Evolutionary conservation across 2,329 filamentous ascomycete species (phyloP), one percentile per base, ranked within the genome.

Genomic region (Coniella lustricola): DNA sequence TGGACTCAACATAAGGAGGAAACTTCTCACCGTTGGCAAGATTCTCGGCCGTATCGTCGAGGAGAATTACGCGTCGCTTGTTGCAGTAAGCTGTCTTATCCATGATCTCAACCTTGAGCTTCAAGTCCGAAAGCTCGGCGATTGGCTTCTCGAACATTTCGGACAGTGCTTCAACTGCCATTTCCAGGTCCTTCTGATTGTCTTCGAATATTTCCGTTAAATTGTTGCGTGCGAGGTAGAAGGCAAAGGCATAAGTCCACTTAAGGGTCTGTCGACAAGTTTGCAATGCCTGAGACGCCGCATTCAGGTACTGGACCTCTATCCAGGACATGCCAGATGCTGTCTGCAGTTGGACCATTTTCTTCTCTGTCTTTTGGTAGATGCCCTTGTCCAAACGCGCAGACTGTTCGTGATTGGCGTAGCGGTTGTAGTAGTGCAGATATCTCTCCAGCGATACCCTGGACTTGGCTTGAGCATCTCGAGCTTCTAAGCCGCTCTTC

Each of bases 91-190:
- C 81, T 3, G 91, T 98, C 76, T 96, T 97, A 67, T 98, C 91
- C 82, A 98, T 87, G 62, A 98, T 98, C 56, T 96, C 91, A 7
- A 95, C 89, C 71, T 96, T 97, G 51, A 96, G 74, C 67, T 95
- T 95, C n/a, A 89, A 65, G 39, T 85, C 81, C 3, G 88, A 80
- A 16, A 98, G 73, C 59, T 96, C 90, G 35, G 82, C 72, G n/a
- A 91, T 88, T 0, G 90, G 89, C 72, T 95, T 96, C 75, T 98
- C 93, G 57, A 98, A 98, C 89, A 98, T 95, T 67, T 95, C 90
- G n/a, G 89, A 95, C 55, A 98, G 71, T 49, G 87, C 90, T 70
- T 98, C 93, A 1, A 97, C 93, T 0, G 93, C 91, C 82, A 98
- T 86, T 67, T 98, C 93, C 20, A 98, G 71, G 63, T 98, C 93